Evolutionary conservation across 2,329 filamentous ascomycete species (phyloP).

Genomic region (Xylaria sp.): DNA sequence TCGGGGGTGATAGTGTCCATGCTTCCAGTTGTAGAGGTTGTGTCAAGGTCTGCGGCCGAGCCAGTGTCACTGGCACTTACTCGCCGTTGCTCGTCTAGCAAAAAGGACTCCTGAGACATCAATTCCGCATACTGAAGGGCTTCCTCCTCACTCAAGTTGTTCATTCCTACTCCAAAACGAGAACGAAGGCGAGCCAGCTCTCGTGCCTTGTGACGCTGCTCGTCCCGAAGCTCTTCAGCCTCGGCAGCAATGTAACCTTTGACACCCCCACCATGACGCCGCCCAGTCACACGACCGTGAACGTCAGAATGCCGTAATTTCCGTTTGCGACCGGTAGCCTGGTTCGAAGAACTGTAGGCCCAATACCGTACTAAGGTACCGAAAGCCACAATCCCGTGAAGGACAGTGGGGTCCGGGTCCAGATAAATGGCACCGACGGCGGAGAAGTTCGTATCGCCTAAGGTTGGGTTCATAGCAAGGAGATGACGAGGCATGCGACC

Average conservation of each 20-base stretch:
- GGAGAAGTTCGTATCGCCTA: conserved; percentile 78
- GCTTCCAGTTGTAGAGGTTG: conserved; percentile 49
- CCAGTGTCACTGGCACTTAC: conserved; percentile 61
- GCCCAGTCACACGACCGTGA: conserved; percentile 61
- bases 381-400: conserved; percentile 87
- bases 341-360: conserved; percentile 87
- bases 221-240: conserved; percentile 78
- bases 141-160: conserved; percentile 72
- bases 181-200: conserved; percentile 77
- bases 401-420: conserved; percentile 85
- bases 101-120: conserved; percentile 70
- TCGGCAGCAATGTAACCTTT: conserved; percentile 89
- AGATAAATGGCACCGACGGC: conserved; percentile 85
- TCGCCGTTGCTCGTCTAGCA: conserved; percentile 66
- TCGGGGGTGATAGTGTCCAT: conserved; percentile 65
- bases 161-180: conserved; percentile 85
- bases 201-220: conserved; percentile 72
- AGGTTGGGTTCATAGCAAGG: conserved; percentile 62
- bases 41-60: conserved; percentile 61
- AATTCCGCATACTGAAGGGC: conserved; percentile 72
- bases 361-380: conserved; percentile 91
- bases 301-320: conserved; percentile 74
- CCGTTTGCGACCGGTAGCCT: conserved; percentile 81
- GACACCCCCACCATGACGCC: conserved; percentile 72
- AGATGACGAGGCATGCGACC: conserved; percentile 82